Evolutionary conservation across 768 basidiomycete genomes (phyloP), one percentile per base, ranked within the genome.

Genomic region (Tephrocybe rancida): DNA sequence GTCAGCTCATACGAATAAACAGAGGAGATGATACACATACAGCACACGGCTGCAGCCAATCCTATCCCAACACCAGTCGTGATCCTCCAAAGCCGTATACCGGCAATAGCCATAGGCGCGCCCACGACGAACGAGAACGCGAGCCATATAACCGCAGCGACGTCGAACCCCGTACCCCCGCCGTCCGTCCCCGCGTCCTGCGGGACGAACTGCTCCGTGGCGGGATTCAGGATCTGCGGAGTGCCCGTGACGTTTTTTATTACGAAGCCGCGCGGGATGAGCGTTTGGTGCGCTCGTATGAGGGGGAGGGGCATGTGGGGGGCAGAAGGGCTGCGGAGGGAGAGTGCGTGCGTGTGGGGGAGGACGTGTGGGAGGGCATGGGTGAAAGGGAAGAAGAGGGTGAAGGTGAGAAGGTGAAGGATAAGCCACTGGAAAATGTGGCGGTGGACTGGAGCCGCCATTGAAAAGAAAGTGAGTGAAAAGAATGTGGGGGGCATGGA

Each of bases 141-240:
- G 8, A 86, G 76, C 87, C 87, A 88, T 18, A 87, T 60, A 11
- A 84, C 41, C 1, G 85, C 82, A 21, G 82, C 67, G 2, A 70
- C 52, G 43, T 75, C 71, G 58, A 81, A 81, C 7, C 69, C 67
- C 4, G 44, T 48, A 5, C 87, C 86, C 26, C 79, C 72, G 7
- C 85, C 87, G 61, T 88, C 87, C 2, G 83, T 73, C 2, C 80
- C 86, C 4, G 71, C 51, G 0, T 80, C 81, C 64, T 88, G 87
- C 5, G 76, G 69, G 8, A 86, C 73, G 22, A 65, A 52, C 44
- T 69, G 59, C n/a, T 68, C 67, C 0, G 82, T 80, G 22, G 41
- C 26, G 5, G 81, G 67, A 57, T 83, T 73, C 57, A 81, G 72
- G 16, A 85, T 75, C 48, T 67, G 41, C 2, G 69, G 70, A 21